phyloP scores from a whole-genome alignment of 2,329 filamentous ascomycete genomes.

The Orbilia blumenaviensis region DNA sequence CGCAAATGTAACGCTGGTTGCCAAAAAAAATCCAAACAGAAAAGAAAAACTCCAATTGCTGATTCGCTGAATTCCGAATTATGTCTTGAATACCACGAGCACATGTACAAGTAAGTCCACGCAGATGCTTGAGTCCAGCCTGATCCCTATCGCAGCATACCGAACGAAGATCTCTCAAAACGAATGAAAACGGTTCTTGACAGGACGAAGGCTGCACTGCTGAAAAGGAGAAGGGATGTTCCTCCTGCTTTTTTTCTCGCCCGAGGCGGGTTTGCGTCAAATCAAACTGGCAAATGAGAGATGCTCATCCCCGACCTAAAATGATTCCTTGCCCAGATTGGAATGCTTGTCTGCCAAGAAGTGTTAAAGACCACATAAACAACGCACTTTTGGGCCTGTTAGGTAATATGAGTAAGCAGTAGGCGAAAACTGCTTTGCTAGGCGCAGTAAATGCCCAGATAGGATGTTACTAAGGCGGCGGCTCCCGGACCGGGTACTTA shows the following conservation, averaged over 20 bases:
- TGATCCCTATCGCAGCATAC: constrained; percentile 11
- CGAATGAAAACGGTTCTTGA: background rate
- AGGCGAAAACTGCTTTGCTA: background rate
- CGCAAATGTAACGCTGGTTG: background rate
- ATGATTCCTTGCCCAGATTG: background rate
- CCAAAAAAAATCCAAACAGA: background rate
- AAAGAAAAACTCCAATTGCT: background rate
- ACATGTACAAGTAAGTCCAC: background rate
- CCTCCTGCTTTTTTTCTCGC: too few relatives aligned
- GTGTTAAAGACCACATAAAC: background rate
- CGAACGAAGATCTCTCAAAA: constrained; percentile 18
- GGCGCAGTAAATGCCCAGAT: too few relatives aligned
- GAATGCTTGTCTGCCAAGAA: background rate
- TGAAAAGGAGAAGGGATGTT: background rate
- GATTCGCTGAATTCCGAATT: background rate
- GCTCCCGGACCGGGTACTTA: too few relatives aligned
- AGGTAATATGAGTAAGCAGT: background rate
- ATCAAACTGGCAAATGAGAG: constrained; percentile 1
- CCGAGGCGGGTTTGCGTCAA: background rate
- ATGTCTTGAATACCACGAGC: background rate
- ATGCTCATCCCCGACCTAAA: background rate
- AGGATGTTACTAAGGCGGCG: too few relatives aligned
- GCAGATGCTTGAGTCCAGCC: background rate
- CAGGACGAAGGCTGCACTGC: background rate
- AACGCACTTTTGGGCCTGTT: background rate